These are phyloP conservation scores for Moesziomyces sp. DNA, from an alignment of 1,284 basidiomycete species.

Conservation along the genomic window DNA sequence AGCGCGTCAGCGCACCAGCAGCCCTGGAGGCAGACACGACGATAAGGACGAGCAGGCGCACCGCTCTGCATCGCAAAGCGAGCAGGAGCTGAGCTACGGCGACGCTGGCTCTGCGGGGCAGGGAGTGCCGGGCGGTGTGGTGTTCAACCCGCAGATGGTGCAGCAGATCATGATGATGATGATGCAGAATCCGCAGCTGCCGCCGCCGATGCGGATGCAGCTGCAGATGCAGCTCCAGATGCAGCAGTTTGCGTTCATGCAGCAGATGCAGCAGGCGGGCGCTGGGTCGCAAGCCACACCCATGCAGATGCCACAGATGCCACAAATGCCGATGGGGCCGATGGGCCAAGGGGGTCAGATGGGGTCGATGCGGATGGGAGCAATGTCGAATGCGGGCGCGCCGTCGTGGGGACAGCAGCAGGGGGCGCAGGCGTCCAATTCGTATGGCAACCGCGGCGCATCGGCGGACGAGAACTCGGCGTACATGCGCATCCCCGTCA, in stretches of 20 bases:
- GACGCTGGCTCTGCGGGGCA: constrained; percentile 10
- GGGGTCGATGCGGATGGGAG: constrained; percentile 39
- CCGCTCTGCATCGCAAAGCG: constrained; percentile 16
- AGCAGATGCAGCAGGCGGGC: constrained; percentile 46
- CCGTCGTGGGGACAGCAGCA: constrained; percentile 39
- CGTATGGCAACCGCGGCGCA: constrained; percentile 32
- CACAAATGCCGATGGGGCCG: not conserved
- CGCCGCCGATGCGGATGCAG: constrained; percentile 65
- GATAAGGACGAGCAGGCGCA: constrained; percentile 49
- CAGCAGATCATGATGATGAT: constrained; percentile 66
- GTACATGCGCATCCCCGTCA: constrained; percentile 50
- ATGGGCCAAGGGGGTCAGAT: constrained; percentile 26
- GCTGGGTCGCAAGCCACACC: constrained; percentile 1
- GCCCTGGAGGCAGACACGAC: constrained; percentile 21
- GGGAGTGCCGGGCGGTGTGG: constrained; percentile 23
- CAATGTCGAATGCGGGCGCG: constrained; percentile 6
- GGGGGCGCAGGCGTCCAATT: constrained; percentile 24
- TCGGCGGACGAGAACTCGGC: constrained; percentile 44
- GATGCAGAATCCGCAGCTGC: constrained; percentile 63
- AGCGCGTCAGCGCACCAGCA: constrained; percentile 10
- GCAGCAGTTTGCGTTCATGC: constrained; percentile 62
- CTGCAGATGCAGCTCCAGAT: constrained; percentile 66
- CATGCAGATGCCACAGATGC: not conserved
- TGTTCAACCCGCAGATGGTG: constrained; percentile 58
- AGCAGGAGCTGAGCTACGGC: constrained; percentile 25